Percentiles rank a stretch among this genome's conserved stretches.
Evolutionary conservation across 306 rosid genomes (phyloP).

Genomic region (Dryas octopetala): DNA sequence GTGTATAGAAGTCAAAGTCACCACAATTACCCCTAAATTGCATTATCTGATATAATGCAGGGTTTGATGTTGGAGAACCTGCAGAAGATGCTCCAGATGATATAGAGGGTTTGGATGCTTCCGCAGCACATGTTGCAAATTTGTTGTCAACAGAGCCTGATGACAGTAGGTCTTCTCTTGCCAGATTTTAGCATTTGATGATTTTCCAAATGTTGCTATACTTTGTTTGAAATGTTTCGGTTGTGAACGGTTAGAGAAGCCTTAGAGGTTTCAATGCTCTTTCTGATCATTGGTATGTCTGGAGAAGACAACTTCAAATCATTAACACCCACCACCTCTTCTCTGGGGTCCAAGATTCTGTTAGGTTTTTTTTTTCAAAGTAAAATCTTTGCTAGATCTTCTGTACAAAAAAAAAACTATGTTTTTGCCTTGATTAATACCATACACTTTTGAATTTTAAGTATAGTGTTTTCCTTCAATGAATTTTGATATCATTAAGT

Average conservation of each 20-base stretch:
- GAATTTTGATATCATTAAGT: slow-evolving; percentile 14
- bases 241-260: slow-evolving; percentile 3
- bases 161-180: slow-evolving; percentile 68
- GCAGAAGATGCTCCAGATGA: slow-evolving; percentile 91
- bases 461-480: not conserved
- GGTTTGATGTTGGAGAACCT: slow-evolving; percentile 91
- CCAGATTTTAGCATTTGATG: slow-evolving; percentile 6
- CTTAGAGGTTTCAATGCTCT: not conserved
- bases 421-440: not conserved
- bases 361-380: not conserved
- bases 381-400: not conserved
- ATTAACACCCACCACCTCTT: not conserved
- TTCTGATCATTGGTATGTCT: not conserved
- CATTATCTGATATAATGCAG: slow-evolving; percentile 35
- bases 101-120: slow-evolving; percentile 88
- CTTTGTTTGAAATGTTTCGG: not conserved
- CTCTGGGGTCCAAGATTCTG: not conserved
- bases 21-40: not conserved
- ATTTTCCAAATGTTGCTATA: not conserved
- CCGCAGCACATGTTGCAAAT: slow-evolving; percentile 91
- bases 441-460: not conserved
- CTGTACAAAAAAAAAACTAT: not conserved
- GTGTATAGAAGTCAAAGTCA: not conserved
- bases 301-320: not conserved
- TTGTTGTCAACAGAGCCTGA: slow-evolving; percentile 89